Base-by-base conservation (phyloP, 1,284 basidiomycete species). In the Abortiporus biennis region DNA sequence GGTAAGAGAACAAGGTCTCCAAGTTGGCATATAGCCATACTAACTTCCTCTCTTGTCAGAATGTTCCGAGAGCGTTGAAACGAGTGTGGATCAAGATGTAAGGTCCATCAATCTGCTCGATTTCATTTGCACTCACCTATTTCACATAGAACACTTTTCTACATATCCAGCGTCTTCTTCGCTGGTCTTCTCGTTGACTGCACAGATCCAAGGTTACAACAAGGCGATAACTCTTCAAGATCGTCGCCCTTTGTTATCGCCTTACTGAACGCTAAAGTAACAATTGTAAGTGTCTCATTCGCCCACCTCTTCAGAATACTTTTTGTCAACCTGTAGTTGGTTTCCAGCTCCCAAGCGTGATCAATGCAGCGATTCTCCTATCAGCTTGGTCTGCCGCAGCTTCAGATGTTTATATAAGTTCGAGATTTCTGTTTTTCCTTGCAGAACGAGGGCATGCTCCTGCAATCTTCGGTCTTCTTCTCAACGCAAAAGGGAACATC, bases 21-120 rank as follows among this genome's bases (percentile, higher is more conserved):
- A 6, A 36, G 5, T 36, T 42, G n/a, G 4, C 16, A 8, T 17
- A 17, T 15, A 36, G 6, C 9, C 23, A 27, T 15, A 12, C 37
- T 9, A 27, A 39, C 12, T 13, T 40, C 58, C 16, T 24, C 21
- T 13, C 6, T 22, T 38, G 12, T 54, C 50, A 65, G 52, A 68
- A 66, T 51, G 60, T 70, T 25, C 64, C 68, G 8, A 52, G 58
- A 3, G 68, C 68, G 2, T 68, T 78, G 56, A 65, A 68, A 45
- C 63, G 66, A 36, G 70, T 77, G 16, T 80, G 76, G 63, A 66
- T 74, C 51, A 69, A 79, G 34, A 76, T 82, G 62, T 66, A 36
- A 49, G 61, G 52, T 46, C 48, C 30, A 24, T 17, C 12, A 5
- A 15, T 20, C 17, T n/a, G 25, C 11, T 3, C 29, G n/a, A 40